Conservation (phyloP, 176 grass and related monocot species). For the Panicum miliaceum region DNA sequence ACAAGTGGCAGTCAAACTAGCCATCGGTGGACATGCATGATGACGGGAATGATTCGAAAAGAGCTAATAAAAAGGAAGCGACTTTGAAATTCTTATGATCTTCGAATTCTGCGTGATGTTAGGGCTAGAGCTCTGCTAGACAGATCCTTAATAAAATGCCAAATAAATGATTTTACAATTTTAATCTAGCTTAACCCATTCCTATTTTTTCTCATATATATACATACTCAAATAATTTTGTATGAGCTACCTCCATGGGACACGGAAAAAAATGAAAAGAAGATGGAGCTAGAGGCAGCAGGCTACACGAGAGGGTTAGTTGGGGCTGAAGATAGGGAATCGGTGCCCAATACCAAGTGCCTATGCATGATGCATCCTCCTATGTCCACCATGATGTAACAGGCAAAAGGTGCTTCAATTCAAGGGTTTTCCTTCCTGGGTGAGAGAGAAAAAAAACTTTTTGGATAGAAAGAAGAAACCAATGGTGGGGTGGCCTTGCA, state of each 20-base stretch:
- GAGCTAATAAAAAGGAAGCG: neutral
- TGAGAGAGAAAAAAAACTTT: neutral
- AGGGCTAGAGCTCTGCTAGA: too few relatives aligned
- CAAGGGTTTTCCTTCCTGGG: neutral
- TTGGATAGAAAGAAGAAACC: slow-evolving; percentile 20
- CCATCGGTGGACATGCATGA: neutral
- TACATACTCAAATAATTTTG: neutral
- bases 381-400: slow-evolving; percentile 41
- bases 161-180: neutral
- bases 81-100: too few relatives aligned
- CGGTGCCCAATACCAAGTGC: slow-evolving; percentile 47
- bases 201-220: neutral
- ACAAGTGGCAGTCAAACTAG: neutral
- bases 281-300: neutral
- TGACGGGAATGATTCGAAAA: neutral
- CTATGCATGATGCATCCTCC: slow-evolving; percentile 40
- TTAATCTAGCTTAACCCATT: neutral
- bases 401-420: slow-evolving; percentile 31
- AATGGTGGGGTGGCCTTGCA: neutral
- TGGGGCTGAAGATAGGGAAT: slow-evolving; percentile 28
- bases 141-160: neutral
- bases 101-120: neutral
- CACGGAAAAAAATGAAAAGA: neutral
- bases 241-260: neutral
- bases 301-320: slow-evolving; percentile 16